Evolutionary conservation across 2,329 filamentous ascomycete species (phyloP).

Genomic region (Trichophyton schoenleinii): DNA sequence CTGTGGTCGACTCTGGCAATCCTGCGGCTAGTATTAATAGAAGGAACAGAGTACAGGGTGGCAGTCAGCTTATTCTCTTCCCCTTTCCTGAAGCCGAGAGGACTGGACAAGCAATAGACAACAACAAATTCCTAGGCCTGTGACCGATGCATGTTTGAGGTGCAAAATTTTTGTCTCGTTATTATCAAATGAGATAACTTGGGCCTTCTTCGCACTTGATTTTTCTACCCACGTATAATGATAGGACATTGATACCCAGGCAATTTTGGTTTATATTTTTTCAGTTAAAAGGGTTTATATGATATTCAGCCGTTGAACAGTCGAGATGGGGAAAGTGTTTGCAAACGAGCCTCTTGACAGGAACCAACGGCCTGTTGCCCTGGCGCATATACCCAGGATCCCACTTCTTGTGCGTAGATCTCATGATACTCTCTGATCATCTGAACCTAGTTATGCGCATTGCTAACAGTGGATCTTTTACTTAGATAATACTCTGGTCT

Average conservation of each 20-base stretch:
- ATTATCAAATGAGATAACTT: not conserved
- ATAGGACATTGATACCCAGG: not conserved
- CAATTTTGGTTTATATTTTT: not conserved
- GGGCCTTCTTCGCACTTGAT: not conserved
- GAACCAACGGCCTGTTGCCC: not conserved
- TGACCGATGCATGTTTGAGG: not conserved
- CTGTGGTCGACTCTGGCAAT: not conserved
- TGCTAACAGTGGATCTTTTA: not conserved
- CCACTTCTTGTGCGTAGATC: not conserved
- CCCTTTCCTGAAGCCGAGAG: not conserved
- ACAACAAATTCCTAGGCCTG: not conserved
- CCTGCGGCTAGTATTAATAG: not conserved
- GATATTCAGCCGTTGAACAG: not conserved
- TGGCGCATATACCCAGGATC: not conserved
- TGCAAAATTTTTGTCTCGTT: not conserved
- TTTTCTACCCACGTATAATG: not conserved
- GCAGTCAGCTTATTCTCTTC: not conserved
- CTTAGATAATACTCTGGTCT: conserved; percentile 9
- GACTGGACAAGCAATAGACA: not conserved
- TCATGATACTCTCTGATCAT: not conserved
- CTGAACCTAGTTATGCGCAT: not conserved
- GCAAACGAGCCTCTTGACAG: not conserved
- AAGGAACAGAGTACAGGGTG: not conserved
- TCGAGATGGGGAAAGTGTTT: not conserved
- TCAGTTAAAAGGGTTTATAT: no score